Evolutionary conservation across 768 basidiomycete genomes (phyloP).

Genomic region (Galerina sulciceps): DNA sequence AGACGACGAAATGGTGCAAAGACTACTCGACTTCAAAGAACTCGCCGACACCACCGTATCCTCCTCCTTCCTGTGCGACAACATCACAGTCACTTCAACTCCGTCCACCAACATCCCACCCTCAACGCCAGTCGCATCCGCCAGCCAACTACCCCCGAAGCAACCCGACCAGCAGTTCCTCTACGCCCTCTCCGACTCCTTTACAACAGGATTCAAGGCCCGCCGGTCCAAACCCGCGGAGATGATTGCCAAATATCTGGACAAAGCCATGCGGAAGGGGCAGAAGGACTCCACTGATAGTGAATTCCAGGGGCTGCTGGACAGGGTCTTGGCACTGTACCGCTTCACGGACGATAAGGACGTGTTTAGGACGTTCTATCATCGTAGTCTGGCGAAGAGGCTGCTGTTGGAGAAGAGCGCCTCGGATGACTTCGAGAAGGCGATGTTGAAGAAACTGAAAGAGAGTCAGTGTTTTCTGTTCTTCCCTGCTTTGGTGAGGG

Average conservation of each 20-base stretch:
- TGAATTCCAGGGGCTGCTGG: constrained; percentile 65
- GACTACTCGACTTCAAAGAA: constrained; percentile 69
- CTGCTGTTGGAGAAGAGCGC: constrained; percentile 84
- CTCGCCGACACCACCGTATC: constrained; percentile 55
- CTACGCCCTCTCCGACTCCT: constrained; percentile 75
- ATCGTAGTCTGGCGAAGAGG: constrained; percentile 85
- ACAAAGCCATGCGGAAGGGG: constrained; percentile 85
- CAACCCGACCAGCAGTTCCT: constrained; percentile 58
- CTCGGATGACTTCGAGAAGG: constrained; percentile 84
- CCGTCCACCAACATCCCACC: constrained; percentile 13
- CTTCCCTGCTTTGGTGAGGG: not conserved
- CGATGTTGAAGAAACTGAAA: constrained; percentile 84
- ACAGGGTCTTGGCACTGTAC: constrained; percentile 74
- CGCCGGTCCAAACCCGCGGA: constrained; percentile 87
- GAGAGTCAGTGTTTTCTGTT: constrained; percentile 49
- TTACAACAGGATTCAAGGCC: constrained; percentile 72
- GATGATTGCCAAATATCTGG: constrained; percentile 91
- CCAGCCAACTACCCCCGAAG: constrained; percentile 35
- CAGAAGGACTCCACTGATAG: constrained; percentile 70
- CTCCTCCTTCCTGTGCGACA: constrained; percentile 55
- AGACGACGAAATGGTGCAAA: constrained; percentile 81
- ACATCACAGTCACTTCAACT: constrained; percentile 18
- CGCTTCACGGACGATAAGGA: constrained; percentile 92
- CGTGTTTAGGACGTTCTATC: constrained; percentile 92
- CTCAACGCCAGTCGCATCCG: constrained; percentile 24